Percentiles rank a stretch among this genome's conserved stretches.
Evolutionary conservation across 2,329 filamentous ascomycete genomes (phyloP).

Genomic region (Sarocladium brachiariae): DNA sequence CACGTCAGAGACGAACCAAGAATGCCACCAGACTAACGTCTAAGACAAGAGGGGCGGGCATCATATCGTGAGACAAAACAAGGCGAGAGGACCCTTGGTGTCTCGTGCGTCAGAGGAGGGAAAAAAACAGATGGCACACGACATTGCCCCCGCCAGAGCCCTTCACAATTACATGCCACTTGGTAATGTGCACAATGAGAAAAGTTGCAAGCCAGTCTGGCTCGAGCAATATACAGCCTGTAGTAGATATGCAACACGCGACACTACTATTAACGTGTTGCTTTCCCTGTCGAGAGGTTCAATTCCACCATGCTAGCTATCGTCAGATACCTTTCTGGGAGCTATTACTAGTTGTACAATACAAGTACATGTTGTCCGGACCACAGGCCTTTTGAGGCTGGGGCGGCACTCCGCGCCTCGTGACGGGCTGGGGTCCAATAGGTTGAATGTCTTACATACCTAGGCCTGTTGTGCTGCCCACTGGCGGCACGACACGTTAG

Average conservation of each 20-base stretch:
- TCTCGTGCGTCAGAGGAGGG: not conserved
- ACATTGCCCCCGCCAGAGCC: too few species aligned
- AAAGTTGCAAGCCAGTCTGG: too few species aligned
- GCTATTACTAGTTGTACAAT: too few species aligned
- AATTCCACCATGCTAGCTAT: too few species aligned
- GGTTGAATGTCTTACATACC: constrained; percentile 3
- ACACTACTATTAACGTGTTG: too few species aligned
- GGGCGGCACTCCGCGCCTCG: not conserved
- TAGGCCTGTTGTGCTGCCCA: not conserved
- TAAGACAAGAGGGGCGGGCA: not conserved
- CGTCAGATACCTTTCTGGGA: too few species aligned
- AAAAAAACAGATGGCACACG: not conserved
- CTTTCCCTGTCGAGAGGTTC: too few species aligned
- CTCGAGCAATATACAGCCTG: too few species aligned
- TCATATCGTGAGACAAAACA: constrained; percentile 6
- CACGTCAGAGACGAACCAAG: not conserved
- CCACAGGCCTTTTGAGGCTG: not conserved
- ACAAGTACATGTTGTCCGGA: too few species aligned
- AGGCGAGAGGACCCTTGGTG: constrained; percentile 1
- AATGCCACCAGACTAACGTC: not conserved
- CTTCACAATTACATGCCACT: too few species aligned
- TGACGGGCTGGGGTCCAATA: not conserved
- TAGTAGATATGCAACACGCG: too few species aligned
- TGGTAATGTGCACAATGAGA: too few species aligned
- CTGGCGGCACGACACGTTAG: not conserved